These are phyloP conservation scores for Tylopilus rubrobrunneus DNA, from an alignment of 768 basidiomycete species.

Conservation along the genomic window DNA sequence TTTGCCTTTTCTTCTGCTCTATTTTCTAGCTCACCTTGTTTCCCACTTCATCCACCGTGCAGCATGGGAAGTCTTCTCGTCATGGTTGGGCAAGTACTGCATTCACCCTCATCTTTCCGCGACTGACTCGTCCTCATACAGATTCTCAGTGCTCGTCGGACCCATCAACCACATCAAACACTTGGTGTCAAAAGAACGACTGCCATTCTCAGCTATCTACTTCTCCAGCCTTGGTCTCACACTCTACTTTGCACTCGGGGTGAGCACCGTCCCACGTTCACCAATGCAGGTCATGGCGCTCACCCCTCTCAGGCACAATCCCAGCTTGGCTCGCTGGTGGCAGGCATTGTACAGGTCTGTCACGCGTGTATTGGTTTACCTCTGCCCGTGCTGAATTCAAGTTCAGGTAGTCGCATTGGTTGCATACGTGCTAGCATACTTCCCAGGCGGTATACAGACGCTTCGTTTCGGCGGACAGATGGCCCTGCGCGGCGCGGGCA, in stretches of 20 bases:
- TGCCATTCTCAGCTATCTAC: constrained; percentile 83
- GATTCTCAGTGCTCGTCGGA: constrained; percentile 83
- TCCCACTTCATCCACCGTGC: background rate
- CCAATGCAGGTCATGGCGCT: background rate
- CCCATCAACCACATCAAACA: constrained; percentile 93
- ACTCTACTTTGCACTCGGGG: constrained; percentile 87
- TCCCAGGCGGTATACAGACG: constrained; percentile 85
- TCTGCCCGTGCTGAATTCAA: background rate
- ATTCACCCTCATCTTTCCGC: background rate
- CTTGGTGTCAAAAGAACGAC: constrained; percentile 71
- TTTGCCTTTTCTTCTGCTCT: constrained; percentile 16
- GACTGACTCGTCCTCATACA: constrained; percentile 22
- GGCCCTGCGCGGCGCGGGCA: constrained; percentile 80
- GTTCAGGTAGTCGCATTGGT: constrained; percentile 74
- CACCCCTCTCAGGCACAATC: constrained; percentile 58
- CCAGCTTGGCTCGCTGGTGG: constrained; percentile 81
- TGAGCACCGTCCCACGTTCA: constrained; percentile 28
- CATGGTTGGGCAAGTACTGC: constrained; percentile 79
- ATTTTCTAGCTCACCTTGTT: background rate
- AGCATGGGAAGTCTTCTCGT: constrained; percentile 85
- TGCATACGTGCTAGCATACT: constrained; percentile 90
- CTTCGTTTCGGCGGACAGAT: constrained; percentile 76
- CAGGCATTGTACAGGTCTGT: constrained; percentile 74
- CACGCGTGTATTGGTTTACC: background rate
- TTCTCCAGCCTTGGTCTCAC: constrained; percentile 81